Conservation (phyloP, 1,284 basidiomycete species). For the Quambalaria eucalypti region DNA sequence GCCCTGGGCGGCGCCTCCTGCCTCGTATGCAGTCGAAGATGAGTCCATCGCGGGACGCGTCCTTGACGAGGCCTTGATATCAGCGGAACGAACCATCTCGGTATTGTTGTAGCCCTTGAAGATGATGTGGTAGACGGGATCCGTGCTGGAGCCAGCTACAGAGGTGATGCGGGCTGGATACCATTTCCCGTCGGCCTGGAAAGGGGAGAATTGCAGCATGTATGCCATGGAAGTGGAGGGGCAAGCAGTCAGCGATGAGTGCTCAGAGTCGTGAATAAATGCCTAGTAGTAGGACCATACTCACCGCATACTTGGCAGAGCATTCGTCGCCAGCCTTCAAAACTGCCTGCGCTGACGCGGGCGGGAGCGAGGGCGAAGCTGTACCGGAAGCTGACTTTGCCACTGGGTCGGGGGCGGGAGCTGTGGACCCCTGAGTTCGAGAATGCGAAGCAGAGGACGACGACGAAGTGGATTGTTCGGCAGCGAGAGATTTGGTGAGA, state of each 20-base stretch:
- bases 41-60: constrained; percentile 41
- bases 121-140: constrained; percentile 80
- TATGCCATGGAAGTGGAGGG: neutral
- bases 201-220: neutral
- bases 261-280: neutral
- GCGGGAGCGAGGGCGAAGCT: no score
- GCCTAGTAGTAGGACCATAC: no score
- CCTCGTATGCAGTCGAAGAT: constrained; percentile 8
- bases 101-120: constrained; percentile 92
- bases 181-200: constrained; percentile 22
- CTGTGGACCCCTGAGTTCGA: neutral
- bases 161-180: constrained; percentile 49
- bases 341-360: constrained; percentile 45
- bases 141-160: constrained; percentile 73
- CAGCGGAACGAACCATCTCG: constrained; percentile 58
- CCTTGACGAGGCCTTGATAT: constrained; percentile 34
- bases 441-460: neutral
- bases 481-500: constrained; percentile 55
- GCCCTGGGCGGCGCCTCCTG: no score
- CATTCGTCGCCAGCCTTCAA: constrained; percentile 74
- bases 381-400: neutral
- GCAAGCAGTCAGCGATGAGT: neutral
- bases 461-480: neutral
- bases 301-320: constrained; percentile 65
- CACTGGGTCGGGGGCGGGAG: neutral